Conservation (phyloP, 495 filamentous ascomycete genomes). For the Xylaria venustula region DNA sequence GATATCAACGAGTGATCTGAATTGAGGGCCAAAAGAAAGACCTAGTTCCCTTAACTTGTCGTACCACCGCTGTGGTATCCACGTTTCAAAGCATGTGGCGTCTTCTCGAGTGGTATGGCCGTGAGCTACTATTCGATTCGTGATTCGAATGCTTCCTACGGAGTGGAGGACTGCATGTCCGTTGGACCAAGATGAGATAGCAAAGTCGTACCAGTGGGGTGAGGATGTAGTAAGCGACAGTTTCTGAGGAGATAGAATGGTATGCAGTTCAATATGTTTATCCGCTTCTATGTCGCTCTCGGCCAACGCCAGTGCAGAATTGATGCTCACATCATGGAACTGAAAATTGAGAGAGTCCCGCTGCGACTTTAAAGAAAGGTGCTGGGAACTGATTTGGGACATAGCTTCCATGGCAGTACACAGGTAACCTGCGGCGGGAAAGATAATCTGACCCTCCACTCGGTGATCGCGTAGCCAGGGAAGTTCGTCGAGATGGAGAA, state of each 20-base stretch:
- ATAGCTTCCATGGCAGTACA: slow-evolving; percentile 50
- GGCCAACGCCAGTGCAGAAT: neutral
- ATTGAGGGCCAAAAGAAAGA: slow-evolving; percentile 12
- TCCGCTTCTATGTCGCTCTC: slow-evolving; percentile 1
- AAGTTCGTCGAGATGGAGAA: slow-evolving; percentile 15
- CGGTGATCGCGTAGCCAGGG: slow-evolving; percentile 42
- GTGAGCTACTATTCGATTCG: neutral
- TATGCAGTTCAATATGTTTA: slow-evolving; percentile 18
- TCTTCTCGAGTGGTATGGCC: neutral
- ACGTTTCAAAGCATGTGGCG: neutral
- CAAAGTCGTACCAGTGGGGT: slow-evolving; percentile 24
- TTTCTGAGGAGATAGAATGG: slow-evolving; percentile 14
- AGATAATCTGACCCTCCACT: slow-evolving; percentile 36
- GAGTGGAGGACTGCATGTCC: slow-evolving; percentile 21
- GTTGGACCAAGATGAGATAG: slow-evolving; percentile 22
- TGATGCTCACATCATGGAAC: slow-evolving; percentile 13
- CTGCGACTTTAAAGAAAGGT: neutral
- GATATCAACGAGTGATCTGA: slow-evolving; percentile 10
- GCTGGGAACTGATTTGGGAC: slow-evolving; percentile 26
- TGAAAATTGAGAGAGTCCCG: slow-evolving; percentile 1
- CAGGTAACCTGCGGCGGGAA: slow-evolving; percentile 55
- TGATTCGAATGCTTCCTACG: slow-evolving; percentile 12
- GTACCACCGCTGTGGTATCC: slow-evolving; percentile 13
- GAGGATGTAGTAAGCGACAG: slow-evolving; percentile 16
- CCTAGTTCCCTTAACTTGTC: slow-evolving; percentile 11